phyloP scores from a whole-genome alignment of 441 rosid species.

The Gossypium davidsonii region DNA sequence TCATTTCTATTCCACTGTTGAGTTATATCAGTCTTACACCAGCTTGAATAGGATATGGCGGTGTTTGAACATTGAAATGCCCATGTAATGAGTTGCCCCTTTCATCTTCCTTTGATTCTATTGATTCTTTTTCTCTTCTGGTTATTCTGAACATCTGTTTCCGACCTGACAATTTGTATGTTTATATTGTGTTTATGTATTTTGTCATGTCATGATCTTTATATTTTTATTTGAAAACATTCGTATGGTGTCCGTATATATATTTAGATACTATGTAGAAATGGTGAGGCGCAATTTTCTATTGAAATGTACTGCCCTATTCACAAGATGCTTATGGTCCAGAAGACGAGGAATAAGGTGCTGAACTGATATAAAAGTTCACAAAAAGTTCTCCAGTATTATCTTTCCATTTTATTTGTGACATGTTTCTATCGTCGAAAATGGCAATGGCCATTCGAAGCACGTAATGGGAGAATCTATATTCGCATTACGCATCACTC shows the following conservation, averaged over 20 bases:
- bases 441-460: background rate
- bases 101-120: background rate
- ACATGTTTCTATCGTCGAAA: slow-evolving; percentile 6
- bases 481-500: background rate
- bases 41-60: slow-evolving; percentile 3
- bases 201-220: background rate
- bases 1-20: background rate
- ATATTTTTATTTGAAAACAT: background rate
- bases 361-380: background rate
- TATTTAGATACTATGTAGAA: background rate
- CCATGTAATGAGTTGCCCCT: background rate
- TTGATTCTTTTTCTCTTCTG: background rate
- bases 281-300: background rate
- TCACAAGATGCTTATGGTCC: background rate
- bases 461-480: slow-evolving; percentile 4
- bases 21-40: slow-evolving; percentile 2
- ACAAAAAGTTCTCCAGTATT: background rate
- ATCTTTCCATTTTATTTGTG: background rate
- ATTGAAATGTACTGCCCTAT: background rate
- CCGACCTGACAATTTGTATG: background rate
- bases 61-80: background rate
- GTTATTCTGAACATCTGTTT: background rate
- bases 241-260: background rate
- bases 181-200: background rate
- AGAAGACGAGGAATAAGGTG: background rate